Evolutionary conservation across 345 rosid genomes (phyloP).

Genomic region (Salix udensis): DNA sequence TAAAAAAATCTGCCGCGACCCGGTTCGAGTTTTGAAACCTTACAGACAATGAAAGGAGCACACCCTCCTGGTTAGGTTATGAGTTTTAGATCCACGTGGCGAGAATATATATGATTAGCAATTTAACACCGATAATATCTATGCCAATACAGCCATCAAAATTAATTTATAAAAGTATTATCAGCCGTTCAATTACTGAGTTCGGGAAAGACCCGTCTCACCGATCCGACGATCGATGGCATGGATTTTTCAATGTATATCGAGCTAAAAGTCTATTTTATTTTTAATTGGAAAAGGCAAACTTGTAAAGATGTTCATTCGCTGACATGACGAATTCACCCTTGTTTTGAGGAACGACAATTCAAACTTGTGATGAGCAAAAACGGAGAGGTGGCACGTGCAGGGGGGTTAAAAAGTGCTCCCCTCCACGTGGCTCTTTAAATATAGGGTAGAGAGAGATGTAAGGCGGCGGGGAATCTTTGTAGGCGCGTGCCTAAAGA

Average conservation of each 20-base stretch:
- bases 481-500: conserved; percentile 37
- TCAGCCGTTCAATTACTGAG: not conserved
- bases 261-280: not conserved
- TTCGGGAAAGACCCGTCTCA: not conserved
- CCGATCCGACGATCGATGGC: not conserved
- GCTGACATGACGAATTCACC: not conserved
- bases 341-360: not conserved
- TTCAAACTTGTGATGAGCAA: not conserved
- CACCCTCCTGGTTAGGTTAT: too few relatives aligned
- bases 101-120: too few relatives aligned
- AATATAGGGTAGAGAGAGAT: not conserved
- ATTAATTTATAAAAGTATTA: not conserved
- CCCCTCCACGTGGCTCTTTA: conserved; percentile 26
- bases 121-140: too few relatives aligned
- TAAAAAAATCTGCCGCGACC: too few relatives aligned
- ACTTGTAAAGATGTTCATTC: not conserved
- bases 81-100: too few relatives aligned
- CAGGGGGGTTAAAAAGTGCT: not conserved
- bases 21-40: not conserved
- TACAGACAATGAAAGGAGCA: not conserved
- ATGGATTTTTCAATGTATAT: not conserved
- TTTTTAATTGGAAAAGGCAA: not conserved
- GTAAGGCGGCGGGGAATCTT: conserved; percentile 53
- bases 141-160: not conserved
- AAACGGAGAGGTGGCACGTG: conserved; percentile 18